phyloP scores from a whole-genome alignment of 2,329 filamentous ascomycete genomes.

The Thelonectria rubi region DNA sequence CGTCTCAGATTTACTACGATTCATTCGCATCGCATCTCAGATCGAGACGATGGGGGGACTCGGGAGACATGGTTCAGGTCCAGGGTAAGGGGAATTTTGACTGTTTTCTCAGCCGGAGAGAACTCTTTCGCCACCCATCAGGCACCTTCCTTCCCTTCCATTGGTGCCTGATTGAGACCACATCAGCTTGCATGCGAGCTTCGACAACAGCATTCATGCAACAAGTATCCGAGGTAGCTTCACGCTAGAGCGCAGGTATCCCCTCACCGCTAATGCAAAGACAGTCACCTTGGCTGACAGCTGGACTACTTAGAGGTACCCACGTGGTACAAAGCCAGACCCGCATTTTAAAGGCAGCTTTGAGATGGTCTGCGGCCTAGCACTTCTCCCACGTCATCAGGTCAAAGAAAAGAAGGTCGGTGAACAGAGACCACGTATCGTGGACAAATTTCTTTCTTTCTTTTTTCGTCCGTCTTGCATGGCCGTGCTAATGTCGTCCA shows the following conservation, averaged over 20 bases:
- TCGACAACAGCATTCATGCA: not conserved
- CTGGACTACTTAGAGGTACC: slow-evolving; percentile 2
- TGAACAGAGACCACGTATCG: slow-evolving; percentile 23
- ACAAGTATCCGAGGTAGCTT: slow-evolving; percentile 3
- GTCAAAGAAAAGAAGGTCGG: slow-evolving; percentile 19
- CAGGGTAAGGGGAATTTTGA: not conserved
- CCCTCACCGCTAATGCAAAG: not conserved
- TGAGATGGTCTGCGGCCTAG: slow-evolving; percentile 13
- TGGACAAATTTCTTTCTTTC: not conserved
- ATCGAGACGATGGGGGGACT: not conserved
- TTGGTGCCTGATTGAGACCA: slow-evolving; percentile 5
- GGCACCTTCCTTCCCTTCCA: not conserved
- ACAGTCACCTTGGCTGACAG: not conserved
- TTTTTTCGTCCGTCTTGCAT: slow-evolving; percentile 15
- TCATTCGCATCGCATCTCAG: not conserved
- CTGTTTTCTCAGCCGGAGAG: not conserved
- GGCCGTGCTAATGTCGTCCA: not conserved
- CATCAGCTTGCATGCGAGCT: slow-evolving; percentile 10
- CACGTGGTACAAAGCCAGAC: not conserved
- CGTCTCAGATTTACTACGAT: not conserved
- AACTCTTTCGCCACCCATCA: not conserved
- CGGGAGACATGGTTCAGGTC: not conserved
- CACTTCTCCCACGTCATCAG: slow-evolving; percentile 23
- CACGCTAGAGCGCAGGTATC: not conserved
- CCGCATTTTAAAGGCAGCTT: slow-evolving; percentile 19